These are phyloP conservation scores for Paraurostyla sp. DNA, from an alignment of 73 alveolate species.

Conservation along the genomic window DNA sequence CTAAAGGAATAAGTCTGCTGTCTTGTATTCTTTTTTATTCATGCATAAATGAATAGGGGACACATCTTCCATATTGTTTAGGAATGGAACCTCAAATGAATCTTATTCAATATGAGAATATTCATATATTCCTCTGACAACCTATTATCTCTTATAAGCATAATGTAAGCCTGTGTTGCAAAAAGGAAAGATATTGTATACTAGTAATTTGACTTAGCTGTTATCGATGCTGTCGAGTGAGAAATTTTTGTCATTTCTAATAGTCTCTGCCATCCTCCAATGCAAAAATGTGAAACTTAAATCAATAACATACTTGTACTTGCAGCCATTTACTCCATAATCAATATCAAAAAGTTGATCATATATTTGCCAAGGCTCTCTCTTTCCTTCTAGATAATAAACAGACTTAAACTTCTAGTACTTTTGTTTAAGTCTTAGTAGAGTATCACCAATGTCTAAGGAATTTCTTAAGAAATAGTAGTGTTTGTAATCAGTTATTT, in stretches of 20 bases:
- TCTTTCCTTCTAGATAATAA: slow-evolving; percentile 12
- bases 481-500: neutral
- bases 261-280: slow-evolving; percentile 51
- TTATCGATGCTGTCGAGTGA: neutral
- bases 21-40: slow-evolving; percentile 11
- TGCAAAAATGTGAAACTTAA: slow-evolving; percentile 42
- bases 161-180: slow-evolving; percentile 41
- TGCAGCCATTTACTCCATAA: slow-evolving; percentile 2
- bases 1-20: slow-evolving; percentile 40
- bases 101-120: neutral
- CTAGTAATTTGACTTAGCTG: neutral
- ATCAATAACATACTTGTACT: slow-evolving; percentile 36
- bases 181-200: slow-evolving; percentile 41
- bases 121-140: neutral
- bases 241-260: neutral
- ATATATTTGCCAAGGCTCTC: slow-evolving; percentile 27
- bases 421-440: slow-evolving; percentile 10
- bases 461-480: slow-evolving; percentile 20
- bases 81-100: slow-evolving; percentile 50
- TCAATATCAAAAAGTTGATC: slow-evolving; percentile 42
- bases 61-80: neutral
- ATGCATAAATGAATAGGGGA: slow-evolving; percentile 50
- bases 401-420: slow-evolving; percentile 12
- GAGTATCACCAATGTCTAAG: neutral
- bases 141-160: neutral